phyloP scores from a whole-genome alignment of 176 grass and related monocot genomes.

The Eleusine coracana region DNA sequence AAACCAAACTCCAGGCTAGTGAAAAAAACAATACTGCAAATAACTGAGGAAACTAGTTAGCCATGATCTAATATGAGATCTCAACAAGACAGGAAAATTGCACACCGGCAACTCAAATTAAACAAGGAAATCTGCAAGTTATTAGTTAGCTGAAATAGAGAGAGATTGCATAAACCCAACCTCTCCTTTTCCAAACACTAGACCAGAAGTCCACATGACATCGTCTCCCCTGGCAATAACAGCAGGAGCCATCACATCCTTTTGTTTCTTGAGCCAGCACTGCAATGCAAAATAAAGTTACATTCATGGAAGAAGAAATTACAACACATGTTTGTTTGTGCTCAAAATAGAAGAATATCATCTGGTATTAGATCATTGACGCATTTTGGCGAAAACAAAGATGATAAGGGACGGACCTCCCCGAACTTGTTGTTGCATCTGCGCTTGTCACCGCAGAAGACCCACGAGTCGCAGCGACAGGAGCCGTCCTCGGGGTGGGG shows the following conservation, averaged over 20 bases:
- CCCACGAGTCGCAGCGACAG: conserved; percentile 86
- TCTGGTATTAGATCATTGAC: neutral
- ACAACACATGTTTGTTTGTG: too few species aligned
- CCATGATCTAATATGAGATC: neutral
- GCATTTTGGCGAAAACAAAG: neutral
- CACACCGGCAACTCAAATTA: neutral
- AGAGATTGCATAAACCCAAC: conserved; percentile 41
- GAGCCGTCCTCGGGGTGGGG: conserved; percentile 22
- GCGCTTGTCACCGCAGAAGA: conserved; percentile 75
- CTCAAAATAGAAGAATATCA: neutral
- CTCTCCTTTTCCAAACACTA: conserved; percentile 65
- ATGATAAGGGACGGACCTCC: conserved; percentile 51
- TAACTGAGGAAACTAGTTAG: neutral
- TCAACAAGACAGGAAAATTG: neutral
- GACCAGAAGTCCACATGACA: conserved; percentile 88
- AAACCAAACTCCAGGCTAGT: neutral
- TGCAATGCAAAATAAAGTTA: conserved; percentile 35
- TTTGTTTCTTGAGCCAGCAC: conserved; percentile 96
- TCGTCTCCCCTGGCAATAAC: conserved; percentile 55
- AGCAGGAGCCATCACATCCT: conserved; percentile 64
- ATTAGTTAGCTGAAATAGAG: neutral
- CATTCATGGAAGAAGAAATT: neutral
- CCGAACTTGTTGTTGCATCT: conserved; percentile 66
- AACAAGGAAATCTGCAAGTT: neutral
- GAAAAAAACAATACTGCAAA: neutral